These are phyloP conservation scores for Akanthomyces muscarius DNA, from an alignment of 2,329 filamentous ascomycete species.

Conservation along the genomic window DNA sequence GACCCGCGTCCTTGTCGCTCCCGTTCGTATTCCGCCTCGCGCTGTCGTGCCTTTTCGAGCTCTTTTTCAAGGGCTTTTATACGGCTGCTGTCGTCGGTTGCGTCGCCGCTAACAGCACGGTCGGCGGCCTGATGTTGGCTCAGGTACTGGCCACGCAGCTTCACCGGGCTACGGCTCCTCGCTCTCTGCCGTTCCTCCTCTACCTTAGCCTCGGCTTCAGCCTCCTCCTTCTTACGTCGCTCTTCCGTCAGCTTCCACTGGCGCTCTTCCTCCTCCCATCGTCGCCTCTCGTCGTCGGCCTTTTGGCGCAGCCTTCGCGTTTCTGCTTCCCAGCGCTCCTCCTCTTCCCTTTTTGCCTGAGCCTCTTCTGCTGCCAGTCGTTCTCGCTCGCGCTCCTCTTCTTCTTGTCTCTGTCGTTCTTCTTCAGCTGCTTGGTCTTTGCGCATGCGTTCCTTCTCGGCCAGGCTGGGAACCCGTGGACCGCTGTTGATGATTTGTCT, in stretches of 20 bases:
- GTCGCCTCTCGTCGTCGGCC: constrained; percentile 63
- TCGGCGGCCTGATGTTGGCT: constrained; percentile 81
- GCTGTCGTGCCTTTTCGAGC: constrained; percentile 57
- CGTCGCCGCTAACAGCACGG: constrained; percentile 43
- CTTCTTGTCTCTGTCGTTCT: constrained; percentile 53
- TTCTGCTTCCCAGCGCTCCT: constrained; percentile 64
- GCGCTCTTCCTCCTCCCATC: constrained; percentile 73
- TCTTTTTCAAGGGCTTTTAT: constrained; percentile 77
- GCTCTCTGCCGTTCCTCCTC: constrained; percentile 62
- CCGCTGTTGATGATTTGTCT: constrained; percentile 85
- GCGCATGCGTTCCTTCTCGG: constrained; percentile 73
- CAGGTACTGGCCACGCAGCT: constrained; percentile 76
- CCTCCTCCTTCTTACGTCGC: constrained; percentile 65
- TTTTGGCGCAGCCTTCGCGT: constrained; percentile 53
- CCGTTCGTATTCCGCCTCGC: constrained; percentile 60
- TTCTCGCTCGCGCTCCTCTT: constrained; percentile 49
- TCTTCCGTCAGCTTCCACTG: constrained; percentile 77
- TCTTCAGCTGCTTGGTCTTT: constrained; percentile 55
- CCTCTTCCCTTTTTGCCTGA: constrained; percentile 57
- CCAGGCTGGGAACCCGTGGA: constrained; percentile 73
- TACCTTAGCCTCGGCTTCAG: constrained; percentile 63
- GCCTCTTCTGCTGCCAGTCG: constrained; percentile 57
- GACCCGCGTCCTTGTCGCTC: constrained; percentile 49
- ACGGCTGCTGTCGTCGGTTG: constrained; percentile 53
- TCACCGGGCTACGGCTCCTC: constrained; percentile 60